Evolutionary conservation across 441 rosid genomes (phyloP).

Genomic region (Dalechampia spathulata): DNA sequence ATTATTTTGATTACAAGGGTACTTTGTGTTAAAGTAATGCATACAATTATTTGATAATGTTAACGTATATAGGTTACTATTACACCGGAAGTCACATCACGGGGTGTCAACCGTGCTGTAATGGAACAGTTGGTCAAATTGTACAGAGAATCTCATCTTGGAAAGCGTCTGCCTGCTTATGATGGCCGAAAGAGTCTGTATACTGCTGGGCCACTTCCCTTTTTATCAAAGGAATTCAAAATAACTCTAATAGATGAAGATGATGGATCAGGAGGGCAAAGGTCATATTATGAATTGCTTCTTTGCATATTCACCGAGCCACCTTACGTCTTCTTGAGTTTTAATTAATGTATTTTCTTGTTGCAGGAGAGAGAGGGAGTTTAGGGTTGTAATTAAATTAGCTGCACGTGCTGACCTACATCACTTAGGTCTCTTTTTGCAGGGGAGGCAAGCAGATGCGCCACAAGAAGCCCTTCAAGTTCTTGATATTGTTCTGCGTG

Average conservation of each 20-base stretch:
- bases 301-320: background rate
- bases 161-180: constrained; percentile 84
- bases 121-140: constrained; percentile 55
- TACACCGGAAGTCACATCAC: constrained; percentile 71
- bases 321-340: background rate
- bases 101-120: constrained; percentile 89
- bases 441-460: constrained; percentile 86
- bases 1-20: background rate
- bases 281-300: constrained; percentile 35
- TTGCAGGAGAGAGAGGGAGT: constrained; percentile 74
- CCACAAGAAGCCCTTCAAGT: constrained; percentile 98
- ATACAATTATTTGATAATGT: background rate
- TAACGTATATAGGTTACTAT: constrained; percentile 77
- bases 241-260: constrained; percentile 75
- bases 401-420: constrained; percentile 93
- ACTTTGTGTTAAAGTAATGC: background rate
- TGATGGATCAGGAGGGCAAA: constrained; percentile 74
- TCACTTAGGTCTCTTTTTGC: constrained; percentile 76
- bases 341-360: constrained; percentile 1
- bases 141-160: constrained; percentile 70
- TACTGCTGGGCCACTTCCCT: constrained; percentile 91
- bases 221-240: constrained; percentile 61
- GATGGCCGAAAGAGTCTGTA: constrained; percentile 94
- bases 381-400: constrained; percentile 68
- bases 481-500: constrained; percentile 93